Percentiles rank a stretch among this genome's conserved stretches.
Evolutionary conservation across 108 stramenopile genomes (phyloP).

Genomic region (Aurantiochytrium sp.): DNA sequence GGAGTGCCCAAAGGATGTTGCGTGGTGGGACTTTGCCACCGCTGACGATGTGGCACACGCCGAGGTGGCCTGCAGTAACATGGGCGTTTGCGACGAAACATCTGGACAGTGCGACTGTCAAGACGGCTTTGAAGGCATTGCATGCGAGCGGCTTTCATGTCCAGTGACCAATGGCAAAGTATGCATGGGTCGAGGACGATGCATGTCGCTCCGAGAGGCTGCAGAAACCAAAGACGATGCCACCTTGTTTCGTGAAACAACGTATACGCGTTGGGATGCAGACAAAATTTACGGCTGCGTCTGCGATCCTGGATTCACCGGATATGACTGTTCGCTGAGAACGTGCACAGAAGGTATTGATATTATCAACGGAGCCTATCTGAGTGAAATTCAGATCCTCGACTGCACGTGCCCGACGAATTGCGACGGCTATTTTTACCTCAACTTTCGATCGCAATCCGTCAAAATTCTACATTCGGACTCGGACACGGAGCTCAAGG

Average conservation of each 20-base stretch:
- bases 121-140: constrained; percentile 41
- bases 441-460: neutral
- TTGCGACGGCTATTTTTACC: constrained; percentile 16
- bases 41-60: constrained; percentile 23
- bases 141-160: constrained; percentile 40
- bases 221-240: neutral
- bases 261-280: constrained; percentile 34
- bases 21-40: constrained; percentile 44
- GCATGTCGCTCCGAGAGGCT: neutral
- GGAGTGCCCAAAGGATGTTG: constrained; percentile 36
- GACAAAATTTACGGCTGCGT: constrained; percentile 33
- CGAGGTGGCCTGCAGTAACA: constrained; percentile 9
- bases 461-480: constrained; percentile 20
- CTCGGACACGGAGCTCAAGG: constrained; percentile 23
- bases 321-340: constrained; percentile 31
- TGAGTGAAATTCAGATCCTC: constrained; percentile 9
- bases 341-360: constrained; percentile 40
- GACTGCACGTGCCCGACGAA: neutral
- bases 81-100: constrained; percentile 21
- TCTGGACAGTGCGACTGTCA: constrained; percentile 35
- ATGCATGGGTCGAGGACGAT: constrained; percentile 21
- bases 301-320: constrained; percentile 20
- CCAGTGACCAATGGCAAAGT: neutral
- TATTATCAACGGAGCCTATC: neutral
- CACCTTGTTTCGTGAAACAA: neutral